Base-by-base conservation (phyloP, 192 early-diverging fungal species). In the Piromyces finnis region DNA sequence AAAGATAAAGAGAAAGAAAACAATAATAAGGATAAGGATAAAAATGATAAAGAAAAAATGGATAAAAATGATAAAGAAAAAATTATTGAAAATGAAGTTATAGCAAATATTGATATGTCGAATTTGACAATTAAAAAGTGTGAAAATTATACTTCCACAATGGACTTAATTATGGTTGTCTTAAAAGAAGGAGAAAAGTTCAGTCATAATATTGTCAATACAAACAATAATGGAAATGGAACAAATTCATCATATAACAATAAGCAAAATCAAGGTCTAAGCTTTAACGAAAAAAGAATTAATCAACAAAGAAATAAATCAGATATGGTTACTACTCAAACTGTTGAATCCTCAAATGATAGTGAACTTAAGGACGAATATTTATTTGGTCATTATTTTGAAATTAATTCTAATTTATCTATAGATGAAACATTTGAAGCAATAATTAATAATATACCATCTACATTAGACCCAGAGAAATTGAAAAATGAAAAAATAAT, bases 11-110 rank as follows among this genome's bases (percentile, higher is more conserved):
- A 32, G 81, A 27, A n/a, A 59, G 18, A n/a, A 80, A 78, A 82
- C 79, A 18, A 51, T 28, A 29, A 83, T 29, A 29, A 82, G 26
- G 41, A 79, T 27, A 68, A 68, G n/a, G 51, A 68, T 26, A 68
- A 68, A n/a, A 83, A 77, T 16, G 78, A 59, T 15, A 77, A 28
- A 79, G 78, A 29, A 85, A 87, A 32, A 89, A 87, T 37, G 7
- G 36, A 32, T 32, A 32, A 32, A 32, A 6, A 32, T 13, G 16
- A 51, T 17, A 17, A 17, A 51, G 41, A 68, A 68, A 68, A 68
- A 68, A 5, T 18, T 9, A 78, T 32, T 2, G 79, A 77, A 12
- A 41, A 17, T 30, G 79, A 80, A 29, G 18, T 80, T 12, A 30
- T 77, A n/a, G 29, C 18, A 18, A 77, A 80, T 29, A 5, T 80